phyloP scores from a whole-genome alignment of 139 green algal species.

The Picochlorum sp. region DNA sequence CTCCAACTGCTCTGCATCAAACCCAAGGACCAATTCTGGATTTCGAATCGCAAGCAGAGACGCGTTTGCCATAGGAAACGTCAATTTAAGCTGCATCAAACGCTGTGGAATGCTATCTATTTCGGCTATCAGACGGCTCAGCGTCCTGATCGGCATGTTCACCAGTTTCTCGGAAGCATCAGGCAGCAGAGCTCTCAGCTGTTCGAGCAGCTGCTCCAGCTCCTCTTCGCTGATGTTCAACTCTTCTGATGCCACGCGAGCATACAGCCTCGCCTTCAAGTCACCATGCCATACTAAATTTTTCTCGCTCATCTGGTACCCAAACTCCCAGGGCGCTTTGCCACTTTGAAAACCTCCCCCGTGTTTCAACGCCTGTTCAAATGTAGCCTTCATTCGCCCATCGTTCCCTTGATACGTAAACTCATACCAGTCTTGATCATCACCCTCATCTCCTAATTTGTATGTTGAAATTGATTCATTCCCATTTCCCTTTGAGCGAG shows the following conservation, averaged over 20 bases:
- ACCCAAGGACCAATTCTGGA: conserved; percentile 39
- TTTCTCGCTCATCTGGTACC: conserved; percentile 51
- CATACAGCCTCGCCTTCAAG: conserved; percentile 53
- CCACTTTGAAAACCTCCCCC: neutral
- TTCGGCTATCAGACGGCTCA: neutral
- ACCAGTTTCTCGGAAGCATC: conserved; percentile 20
- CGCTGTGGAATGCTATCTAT: conserved; percentile 36
- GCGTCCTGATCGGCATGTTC: conserved; percentile 18
- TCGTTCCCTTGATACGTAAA: conserved; percentile 21
- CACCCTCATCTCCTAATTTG: neutral
- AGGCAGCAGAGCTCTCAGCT: conserved; percentile 41
- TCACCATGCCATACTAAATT: conserved; percentile 59
- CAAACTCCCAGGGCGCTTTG: conserved; percentile 29
- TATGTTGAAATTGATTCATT: neutral
- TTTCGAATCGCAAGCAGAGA: conserved; percentile 35
- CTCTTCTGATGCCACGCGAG: conserved; percentile 35
- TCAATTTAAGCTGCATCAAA: conserved; percentile 42
- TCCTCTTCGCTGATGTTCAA: conserved; percentile 43
- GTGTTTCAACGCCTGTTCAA: neutral
- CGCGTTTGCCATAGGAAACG: conserved; percentile 52
- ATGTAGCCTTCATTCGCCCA: conserved; percentile 28
- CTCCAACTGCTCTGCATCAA: conserved; percentile 25
- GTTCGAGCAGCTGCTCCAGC: conserved; percentile 37
- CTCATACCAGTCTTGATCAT: neutral
- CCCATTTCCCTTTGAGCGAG: too few relatives aligned